Conservation (phyloP, 129 eudicot species). For the Lactuca saligna region DNA sequence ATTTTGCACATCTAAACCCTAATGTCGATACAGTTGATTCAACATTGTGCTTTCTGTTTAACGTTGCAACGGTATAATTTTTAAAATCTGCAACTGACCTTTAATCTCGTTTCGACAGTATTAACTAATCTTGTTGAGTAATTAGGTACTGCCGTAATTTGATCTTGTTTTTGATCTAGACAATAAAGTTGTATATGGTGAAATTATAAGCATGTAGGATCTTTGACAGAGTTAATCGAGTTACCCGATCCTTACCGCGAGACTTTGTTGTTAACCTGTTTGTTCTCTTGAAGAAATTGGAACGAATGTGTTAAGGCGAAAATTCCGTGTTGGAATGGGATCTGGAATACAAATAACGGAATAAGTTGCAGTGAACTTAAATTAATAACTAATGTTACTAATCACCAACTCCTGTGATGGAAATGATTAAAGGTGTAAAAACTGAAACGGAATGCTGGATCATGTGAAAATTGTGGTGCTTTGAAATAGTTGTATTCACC, state of each 20-base stretch:
- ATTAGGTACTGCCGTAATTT: conserved; percentile 3
- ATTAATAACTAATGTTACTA: neutral
- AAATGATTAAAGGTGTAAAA: conserved; percentile 8
- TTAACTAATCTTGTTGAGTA: neutral
- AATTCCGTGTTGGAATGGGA: conserved; percentile 7
- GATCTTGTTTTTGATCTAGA: neutral
- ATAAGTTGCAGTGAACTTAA: conserved; percentile 18
- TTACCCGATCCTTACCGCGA: neutral
- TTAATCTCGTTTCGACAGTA: conserved; percentile 1
- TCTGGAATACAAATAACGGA: conserved; percentile 16
- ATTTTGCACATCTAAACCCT: conserved; percentile 29
- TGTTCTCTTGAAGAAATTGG: neutral
- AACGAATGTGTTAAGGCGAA: neutral
- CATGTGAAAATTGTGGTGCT: conserved; percentile 12
- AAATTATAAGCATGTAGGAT: conserved; percentile 1
- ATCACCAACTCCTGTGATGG: conserved; percentile 7
- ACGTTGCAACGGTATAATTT: conserved; percentile 14
- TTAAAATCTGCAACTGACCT: neutral
- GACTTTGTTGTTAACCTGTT: neutral
- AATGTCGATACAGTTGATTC: conserved; percentile 5
- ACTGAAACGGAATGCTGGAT: neutral
- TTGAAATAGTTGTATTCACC: neutral
- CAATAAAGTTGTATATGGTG: conserved; percentile 1
- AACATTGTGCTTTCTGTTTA: conserved; percentile 16
- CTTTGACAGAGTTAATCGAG: neutral